Evolutionary conservation across 805 yeast species (phyloP), one percentile per base, ranked within the genome.

Genomic region (Wickerhamomyces kurtzmanii): DNA sequence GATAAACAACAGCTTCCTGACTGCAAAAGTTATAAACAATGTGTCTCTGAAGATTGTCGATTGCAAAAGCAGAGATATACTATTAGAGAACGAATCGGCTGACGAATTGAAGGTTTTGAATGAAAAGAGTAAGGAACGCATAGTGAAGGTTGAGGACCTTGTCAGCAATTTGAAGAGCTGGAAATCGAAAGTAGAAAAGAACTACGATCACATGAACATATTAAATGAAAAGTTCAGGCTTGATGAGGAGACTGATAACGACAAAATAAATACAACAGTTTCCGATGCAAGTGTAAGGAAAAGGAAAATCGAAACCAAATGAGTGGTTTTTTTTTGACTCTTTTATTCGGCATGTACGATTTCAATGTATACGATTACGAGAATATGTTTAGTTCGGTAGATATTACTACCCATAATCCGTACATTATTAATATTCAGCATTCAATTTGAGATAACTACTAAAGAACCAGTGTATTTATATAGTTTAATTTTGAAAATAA

Each of bases 51-150:
- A 3, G 27, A 31, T 10, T 35, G 3, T 33, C 39, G 9, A 26
- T 21, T 16, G 52, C n/a, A n/a, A n/a, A n/a, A n/a, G 52, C 1
- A 32, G 51, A 15, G 51, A 45, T 23, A 47, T 47, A 4, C 17
- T 42, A 3, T 23, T 39, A 3, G 23, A 26, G 3, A 25, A 23
- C 5, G 50, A 42, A n/a, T 12, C 22, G 2, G 15, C 8, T 3
- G 15, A 29, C 12, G 9, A 26, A 20, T 28, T n/a, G n/a, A n/a
- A n/a, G n/a, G n/a, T n/a, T n/a, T n/a, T n/a, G n/a, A n/a, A n/a
- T n/a, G n/a, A n/a, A n/a, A n/a, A n/a, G n/a, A n/a, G n/a, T n/a
- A n/a, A n/a, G n/a, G n/a, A n/a, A n/a, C n/a, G n/a, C n/a, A n/a
- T n/a, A 34, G 27, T 17, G 17, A 6, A n/a, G 25, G 26, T 10